Conservation (phyloP, 352 stramenopile genomes). For the Phytophthora rubi region DNA sequence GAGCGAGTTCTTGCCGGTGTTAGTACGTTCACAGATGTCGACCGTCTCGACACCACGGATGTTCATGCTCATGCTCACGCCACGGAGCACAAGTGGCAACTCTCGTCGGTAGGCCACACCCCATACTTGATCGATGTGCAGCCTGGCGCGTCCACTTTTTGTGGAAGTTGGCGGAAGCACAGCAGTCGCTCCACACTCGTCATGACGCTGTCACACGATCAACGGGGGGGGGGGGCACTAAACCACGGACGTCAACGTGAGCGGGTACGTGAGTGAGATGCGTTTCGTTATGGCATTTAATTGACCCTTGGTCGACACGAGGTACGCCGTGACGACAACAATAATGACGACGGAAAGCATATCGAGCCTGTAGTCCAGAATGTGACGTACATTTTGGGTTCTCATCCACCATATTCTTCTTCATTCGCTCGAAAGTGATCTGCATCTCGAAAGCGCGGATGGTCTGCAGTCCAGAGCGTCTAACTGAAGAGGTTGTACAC, state of each 20-base stretch:
- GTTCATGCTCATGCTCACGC: constrained; percentile 27
- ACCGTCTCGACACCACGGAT: constrained; percentile 30
- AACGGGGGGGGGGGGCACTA: constrained; percentile 30
- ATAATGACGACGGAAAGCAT: constrained; percentile 85
- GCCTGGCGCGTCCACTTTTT: constrained; percentile 33
- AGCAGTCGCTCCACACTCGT: constrained; percentile 43
- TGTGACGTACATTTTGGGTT: constrained; percentile 51
- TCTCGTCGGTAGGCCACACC: constrained; percentile 37
- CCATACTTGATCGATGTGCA: constrained; percentile 5
- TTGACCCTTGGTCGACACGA: constrained; percentile 65
- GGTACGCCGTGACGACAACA: constrained; percentile 80
- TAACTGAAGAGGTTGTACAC: constrained; percentile 29
- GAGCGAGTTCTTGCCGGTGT: constrained; percentile 14
- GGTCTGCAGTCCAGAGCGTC: constrained; percentile 22
- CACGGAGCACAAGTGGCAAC: constrained; percentile 44
- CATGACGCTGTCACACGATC: constrained; percentile 59
- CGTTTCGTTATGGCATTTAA: constrained; percentile 26
- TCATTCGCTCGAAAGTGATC: constrained; percentile 39
- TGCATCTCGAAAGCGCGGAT: constrained; percentile 47
- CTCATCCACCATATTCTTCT: constrained; percentile 48
- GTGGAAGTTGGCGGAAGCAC: constrained; percentile 41
- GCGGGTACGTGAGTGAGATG: constrained; percentile 20
- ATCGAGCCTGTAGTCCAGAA: constrained; percentile 70
- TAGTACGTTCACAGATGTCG: constrained; percentile 14
- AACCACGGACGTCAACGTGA: constrained; percentile 48